Evolutionary conservation across 2,329 filamentous ascomycete genomes (phyloP).

Genomic region (Paecilomyces fulvus): DNA sequence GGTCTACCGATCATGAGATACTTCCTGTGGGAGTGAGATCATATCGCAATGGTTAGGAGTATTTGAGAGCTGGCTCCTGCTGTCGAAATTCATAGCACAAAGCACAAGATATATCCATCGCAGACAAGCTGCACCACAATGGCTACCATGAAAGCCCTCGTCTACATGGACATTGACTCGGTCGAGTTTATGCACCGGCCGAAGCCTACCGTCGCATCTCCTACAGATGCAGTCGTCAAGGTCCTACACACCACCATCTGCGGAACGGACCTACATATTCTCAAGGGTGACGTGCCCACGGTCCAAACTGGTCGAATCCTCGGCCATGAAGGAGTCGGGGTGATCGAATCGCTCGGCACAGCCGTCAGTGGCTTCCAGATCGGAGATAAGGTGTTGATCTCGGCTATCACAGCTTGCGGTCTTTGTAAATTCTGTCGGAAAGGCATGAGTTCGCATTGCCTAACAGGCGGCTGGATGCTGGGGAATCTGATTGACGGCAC

Average conservation of each 20-base stretch:
- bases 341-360: constrained; percentile 38
- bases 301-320: constrained; percentile 39
- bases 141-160: constrained; percentile 36
- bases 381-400: constrained; percentile 47
- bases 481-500: constrained; percentile 47
- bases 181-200: constrained; percentile 27
- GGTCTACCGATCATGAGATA: not conserved
- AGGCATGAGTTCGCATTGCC: constrained; percentile 48
- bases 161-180: constrained; percentile 26
- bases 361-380: constrained; percentile 40
- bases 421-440: constrained; percentile 44
- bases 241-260: constrained; percentile 43
- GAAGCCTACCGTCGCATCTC: constrained; percentile 28
- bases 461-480: constrained; percentile 47
- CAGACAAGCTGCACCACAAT: not conserved
- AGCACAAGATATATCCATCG: not conserved
- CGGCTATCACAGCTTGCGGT: constrained; percentile 44
- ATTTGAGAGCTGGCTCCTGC: not conserved
- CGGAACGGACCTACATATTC: constrained; percentile 47
- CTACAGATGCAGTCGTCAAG: constrained; percentile 42
- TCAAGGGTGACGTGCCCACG: constrained; percentile 44
- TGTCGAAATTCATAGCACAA: not conserved
- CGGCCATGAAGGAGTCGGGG: constrained; percentile 47
- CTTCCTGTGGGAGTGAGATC: not conserved
- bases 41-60: not conserved